Evolutionary conservation across 2,329 filamentous ascomycete genomes (phyloP), one percentile per base, ranked within the genome.

Genomic region (Spiromastix sp.): DNA sequence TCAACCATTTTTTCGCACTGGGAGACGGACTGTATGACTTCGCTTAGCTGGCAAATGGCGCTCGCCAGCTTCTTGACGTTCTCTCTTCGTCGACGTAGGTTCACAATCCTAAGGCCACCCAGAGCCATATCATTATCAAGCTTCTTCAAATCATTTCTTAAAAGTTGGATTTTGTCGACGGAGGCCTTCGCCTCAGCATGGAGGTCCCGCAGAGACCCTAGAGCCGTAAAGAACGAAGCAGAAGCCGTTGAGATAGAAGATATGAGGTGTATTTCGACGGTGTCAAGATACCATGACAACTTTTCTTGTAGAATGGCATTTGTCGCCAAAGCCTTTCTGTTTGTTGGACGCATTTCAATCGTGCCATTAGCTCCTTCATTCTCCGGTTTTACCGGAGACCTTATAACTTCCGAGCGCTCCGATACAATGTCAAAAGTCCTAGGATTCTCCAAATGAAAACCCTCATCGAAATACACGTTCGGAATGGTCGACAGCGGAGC

Each of bases 281-380:
- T 98, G 56, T 98, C 91, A 86, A 98, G 94, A 57, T 98, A 98
- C 91, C 91, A 98, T 0, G 91, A 96, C 9, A 98, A 68, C 60
- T 98, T 98, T 60, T 98, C 91, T 56, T 98, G 91, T 22, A 98
- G 60, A 39, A 98, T 98, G 0, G 91, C 91, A 60, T 98, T 98
- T 0, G 87, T 95, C 5, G 89, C 89, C 18, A 98, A 67, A 1
- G 85, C 83, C 56, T 95, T 96, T 41, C 89, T 75, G 38, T 37
- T 13, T 22, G 38, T 16, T 36, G 36, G 10, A 28, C 38, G 15
- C 12, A 24, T 12, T 20, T 39, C 61, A 0, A 70, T 62, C 33
- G 64, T 67, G 4, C 75, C 77, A 54, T 79, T 83, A 3, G 66
- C 58, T 22, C 63, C 67, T 16, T 72, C 70, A 17, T 77, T 71